Conservation (phyloP, 2,329 filamentous ascomycete species). For the Aspergillus intermedius region DNA sequence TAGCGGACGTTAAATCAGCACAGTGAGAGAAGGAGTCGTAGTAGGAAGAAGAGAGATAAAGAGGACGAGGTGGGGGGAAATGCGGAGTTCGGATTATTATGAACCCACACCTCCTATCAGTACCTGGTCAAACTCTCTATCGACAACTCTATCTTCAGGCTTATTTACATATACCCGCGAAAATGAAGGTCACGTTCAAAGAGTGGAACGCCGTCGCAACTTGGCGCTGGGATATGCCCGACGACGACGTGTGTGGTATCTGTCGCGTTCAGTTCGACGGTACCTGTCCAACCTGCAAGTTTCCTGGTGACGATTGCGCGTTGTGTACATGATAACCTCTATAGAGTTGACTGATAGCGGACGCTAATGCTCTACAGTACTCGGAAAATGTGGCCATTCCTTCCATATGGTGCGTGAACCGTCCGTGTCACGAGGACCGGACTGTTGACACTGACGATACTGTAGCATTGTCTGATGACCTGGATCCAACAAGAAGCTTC, state of each 20-base stretch:
- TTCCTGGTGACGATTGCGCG: constrained; percentile 90
- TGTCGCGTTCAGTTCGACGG: constrained; percentile 97
- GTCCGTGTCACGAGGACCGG: constrained; percentile 4
- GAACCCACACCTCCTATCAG: background rate
- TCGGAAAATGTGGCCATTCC: constrained; percentile 92
- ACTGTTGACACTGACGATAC: constrained; percentile 2
- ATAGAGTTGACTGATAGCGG: background rate
- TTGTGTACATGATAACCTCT: constrained; percentile 56
- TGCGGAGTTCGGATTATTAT: constrained; percentile 11
- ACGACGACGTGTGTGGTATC: constrained; percentile 97
- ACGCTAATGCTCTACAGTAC: constrained; percentile 52
- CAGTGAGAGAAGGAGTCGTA: background rate
- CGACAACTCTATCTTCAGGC: too few species aligned
- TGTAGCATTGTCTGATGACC: constrained; percentile 73
- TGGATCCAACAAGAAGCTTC: constrained; percentile 96
- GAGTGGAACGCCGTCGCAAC: constrained; percentile 91
- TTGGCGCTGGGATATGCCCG: constrained; percentile 96
- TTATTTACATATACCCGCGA: background rate
- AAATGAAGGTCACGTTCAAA: constrained; percentile 93
- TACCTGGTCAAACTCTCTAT: background rate
- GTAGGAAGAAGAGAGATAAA: constrained; percentile 5
- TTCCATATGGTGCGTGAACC: constrained; percentile 75
- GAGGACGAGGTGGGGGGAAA: constrained; percentile 6
- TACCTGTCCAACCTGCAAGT: constrained; percentile 96
- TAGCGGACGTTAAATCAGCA: background rate